These are phyloP conservation scores for Pythium dissotocum DNA, from an alignment of 352 stramenopile genomes.

Conservation along the genomic window DNA sequence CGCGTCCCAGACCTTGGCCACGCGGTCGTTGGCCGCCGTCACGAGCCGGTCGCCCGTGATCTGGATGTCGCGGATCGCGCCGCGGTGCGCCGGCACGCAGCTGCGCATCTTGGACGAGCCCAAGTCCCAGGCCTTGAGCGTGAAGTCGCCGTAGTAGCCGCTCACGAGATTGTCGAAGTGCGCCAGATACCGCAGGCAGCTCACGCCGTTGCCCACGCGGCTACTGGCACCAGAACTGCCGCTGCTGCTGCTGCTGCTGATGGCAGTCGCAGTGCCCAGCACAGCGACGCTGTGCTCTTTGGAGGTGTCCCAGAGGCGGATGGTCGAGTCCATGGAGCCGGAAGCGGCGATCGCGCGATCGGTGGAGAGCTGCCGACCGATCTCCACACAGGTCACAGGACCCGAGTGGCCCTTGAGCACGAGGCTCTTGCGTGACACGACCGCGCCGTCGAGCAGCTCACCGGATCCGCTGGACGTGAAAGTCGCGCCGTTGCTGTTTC, in stretches of 20 bases:
- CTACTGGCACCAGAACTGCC: slow-evolving; percentile 16
- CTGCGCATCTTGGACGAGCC: slow-evolving; percentile 49
- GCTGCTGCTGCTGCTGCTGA: neutral
- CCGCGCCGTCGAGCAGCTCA: slow-evolving; percentile 47
- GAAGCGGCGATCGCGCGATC: slow-evolving; percentile 62
- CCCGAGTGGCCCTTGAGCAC: slow-evolving; percentile 66
- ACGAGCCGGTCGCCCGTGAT: slow-evolving; percentile 72
- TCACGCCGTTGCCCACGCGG: slow-evolving; percentile 34
- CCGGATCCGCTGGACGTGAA: slow-evolving; percentile 6
- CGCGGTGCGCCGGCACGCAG: slow-evolving; percentile 57
- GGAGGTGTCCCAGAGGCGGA: slow-evolving; percentile 76
- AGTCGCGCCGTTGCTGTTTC: slow-evolving; percentile 18
- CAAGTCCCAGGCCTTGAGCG: slow-evolving; percentile 78
- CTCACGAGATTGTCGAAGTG: slow-evolving; percentile 63
- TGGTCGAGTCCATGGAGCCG: slow-evolving; percentile 65
- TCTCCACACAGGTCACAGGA: slow-evolving; percentile 67
- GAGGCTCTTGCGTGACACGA: slow-evolving; percentile 62
- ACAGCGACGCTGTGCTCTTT: slow-evolving; percentile 59
- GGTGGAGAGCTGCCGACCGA: slow-evolving; percentile 65
- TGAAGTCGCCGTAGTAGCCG: slow-evolving; percentile 43
- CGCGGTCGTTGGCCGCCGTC: slow-evolving; percentile 72
- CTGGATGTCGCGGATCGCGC: slow-evolving; percentile 62
- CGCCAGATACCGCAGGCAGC: slow-evolving; percentile 62
- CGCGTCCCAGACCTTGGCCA: slow-evolving; percentile 80
- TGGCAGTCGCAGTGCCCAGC: slow-evolving; percentile 23